Conservation (phyloP, 495 filamentous ascomycete genomes). For the Penicillium longicatenatum region DNA sequence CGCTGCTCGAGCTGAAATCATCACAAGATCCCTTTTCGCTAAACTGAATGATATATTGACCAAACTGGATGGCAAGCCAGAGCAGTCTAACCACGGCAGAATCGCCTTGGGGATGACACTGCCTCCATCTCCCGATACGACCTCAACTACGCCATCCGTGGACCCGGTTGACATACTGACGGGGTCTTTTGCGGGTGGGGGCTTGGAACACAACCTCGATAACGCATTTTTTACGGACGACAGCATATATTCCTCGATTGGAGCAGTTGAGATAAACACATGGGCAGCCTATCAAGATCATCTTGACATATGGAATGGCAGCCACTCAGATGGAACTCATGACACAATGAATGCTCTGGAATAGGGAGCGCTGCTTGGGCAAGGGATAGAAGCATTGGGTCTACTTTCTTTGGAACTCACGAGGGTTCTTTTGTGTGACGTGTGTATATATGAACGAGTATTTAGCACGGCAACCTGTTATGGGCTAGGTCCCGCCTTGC, state of each 20-base stretch:
- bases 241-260: not conserved
- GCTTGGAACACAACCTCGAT: not conserved
- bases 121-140: not conserved
- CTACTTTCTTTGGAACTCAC: no score
- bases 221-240: not conserved
- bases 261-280: not conserved
- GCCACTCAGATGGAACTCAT: not conserved
- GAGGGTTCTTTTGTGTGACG: not conserved
- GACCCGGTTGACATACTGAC: not conserved
- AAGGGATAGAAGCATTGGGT: not conserved
- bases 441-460: not conserved
- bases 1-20: not conserved
- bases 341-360: not conserved
- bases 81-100: not conserved
- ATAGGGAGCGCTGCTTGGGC: not conserved
- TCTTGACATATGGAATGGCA: not conserved
- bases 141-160: not conserved
- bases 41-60: not conserved
- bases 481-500: not conserved
- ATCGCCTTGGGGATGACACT: not conserved
- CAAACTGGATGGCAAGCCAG: not conserved
- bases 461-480: not conserved
- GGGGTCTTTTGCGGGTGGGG: not conserved
- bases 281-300: not conserved
- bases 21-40: not conserved